Conservation (phyloP, 768 basidiomycete species). For the Boletus huronensis region DNA sequence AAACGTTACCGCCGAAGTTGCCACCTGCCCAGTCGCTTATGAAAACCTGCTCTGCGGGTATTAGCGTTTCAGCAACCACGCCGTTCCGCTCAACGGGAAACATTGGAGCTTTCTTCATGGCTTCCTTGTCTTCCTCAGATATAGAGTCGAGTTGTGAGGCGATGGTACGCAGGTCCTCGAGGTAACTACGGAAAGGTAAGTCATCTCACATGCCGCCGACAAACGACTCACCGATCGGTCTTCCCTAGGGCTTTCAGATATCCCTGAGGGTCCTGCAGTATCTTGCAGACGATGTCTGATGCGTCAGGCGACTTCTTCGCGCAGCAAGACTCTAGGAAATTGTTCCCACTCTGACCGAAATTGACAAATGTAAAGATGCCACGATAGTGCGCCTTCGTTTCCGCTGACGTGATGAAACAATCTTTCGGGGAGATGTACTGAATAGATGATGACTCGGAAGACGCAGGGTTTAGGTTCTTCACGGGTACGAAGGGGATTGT, state of each 20-base stretch:
- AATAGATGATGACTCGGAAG: background rate
- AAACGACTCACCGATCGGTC: constrained; percentile 1
- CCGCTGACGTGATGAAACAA: constrained; percentile 9
- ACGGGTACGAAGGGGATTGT: constrained; percentile 12
- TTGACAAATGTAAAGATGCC: constrained; percentile 12
- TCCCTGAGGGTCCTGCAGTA: constrained; percentile 1
- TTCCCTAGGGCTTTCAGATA: constrained; percentile 1
- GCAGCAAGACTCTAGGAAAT: constrained; percentile 11
- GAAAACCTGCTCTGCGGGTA: constrained; percentile 9
- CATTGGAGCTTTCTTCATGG: constrained; percentile 7
- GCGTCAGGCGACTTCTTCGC: constrained; percentile 14
- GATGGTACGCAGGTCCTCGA: constrained; percentile 12
- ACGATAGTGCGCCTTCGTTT: constrained; percentile 7
- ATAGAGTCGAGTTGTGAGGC: constrained; percentile 11
- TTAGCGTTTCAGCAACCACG: background rate
- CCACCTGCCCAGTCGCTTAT: constrained; percentile 12
- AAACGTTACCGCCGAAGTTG: constrained; percentile 7
- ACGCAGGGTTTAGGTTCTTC: background rate
- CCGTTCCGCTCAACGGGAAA: constrained; percentile 2
- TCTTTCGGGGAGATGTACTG: constrained; percentile 8
- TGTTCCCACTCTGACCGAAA: constrained; percentile 11
- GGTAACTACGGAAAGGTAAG: constrained; percentile 9
- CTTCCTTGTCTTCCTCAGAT: constrained; percentile 6
- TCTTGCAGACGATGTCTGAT: constrained; percentile 10
- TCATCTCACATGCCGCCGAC: background rate